phyloP scores from a whole-genome alignment of 768 basidiomycete genomes.

The Epithele typhae region DNA sequence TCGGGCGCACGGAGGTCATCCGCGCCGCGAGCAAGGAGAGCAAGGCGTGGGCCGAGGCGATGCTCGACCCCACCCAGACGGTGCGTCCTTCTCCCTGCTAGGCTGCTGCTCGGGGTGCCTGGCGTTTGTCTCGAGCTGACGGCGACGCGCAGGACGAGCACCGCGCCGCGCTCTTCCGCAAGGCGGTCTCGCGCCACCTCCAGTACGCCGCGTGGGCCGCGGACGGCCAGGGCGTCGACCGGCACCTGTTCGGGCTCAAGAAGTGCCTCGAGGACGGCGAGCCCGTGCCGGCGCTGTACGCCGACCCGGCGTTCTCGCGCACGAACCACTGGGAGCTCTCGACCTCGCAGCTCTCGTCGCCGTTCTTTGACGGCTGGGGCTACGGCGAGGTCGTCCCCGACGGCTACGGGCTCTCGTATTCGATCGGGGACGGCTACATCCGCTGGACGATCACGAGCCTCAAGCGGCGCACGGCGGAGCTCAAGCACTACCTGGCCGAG shows the following conservation, averaged over 20 bases:
- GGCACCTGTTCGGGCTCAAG: conserved; percentile 93
- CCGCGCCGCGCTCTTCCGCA: conserved; percentile 64
- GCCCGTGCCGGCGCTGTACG: conserved; percentile 66
- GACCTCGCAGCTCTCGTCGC: conserved; percentile 81
- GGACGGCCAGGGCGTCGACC: conserved; percentile 91
- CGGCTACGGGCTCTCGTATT: conserved; percentile 89
- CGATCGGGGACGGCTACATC: conserved; percentile 79
- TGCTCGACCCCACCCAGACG: conserved; percentile 55
- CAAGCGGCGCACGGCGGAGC: conserved; percentile 48
- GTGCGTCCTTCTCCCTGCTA: conserved; percentile 31
- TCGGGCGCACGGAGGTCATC: conserved; percentile 94
- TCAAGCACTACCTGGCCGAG: conserved; percentile 70
- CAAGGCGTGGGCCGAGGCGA: conserved; percentile 85
- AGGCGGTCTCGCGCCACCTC: conserved; percentile 77
- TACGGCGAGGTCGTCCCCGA: conserved; percentile 95
- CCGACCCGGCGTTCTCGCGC: conserved; percentile 60
- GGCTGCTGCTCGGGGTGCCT: too few relatives aligned
- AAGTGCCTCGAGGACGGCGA: conserved; percentile 75
- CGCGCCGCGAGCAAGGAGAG: conserved; percentile 79
- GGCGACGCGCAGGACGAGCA: conserved; percentile 41
- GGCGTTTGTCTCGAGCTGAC: too few relatives aligned
- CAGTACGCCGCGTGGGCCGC: conserved; percentile 90
- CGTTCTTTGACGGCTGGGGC: conserved; percentile 91
- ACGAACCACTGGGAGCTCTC: conserved; percentile 91
- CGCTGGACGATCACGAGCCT: conserved; percentile 88